Evolutionary conservation across 2,329 filamentous ascomycete species (phyloP).

Genomic region (Coniochaeta hoffmannii): DNA sequence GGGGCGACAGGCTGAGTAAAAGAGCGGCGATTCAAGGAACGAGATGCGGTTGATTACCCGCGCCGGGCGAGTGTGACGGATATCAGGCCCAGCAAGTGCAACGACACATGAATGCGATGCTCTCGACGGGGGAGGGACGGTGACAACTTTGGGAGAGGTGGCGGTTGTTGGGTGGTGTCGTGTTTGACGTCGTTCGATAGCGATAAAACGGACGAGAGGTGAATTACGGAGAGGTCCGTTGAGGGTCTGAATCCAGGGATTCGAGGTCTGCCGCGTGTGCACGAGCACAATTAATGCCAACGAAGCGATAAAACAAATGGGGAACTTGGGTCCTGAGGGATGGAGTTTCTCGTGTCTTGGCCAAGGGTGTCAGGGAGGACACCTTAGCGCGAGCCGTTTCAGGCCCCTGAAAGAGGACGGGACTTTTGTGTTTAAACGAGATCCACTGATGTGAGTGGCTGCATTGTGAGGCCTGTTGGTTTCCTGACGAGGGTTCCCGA

Average conservation of each 20-base stretch:
- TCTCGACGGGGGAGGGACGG: neutral
- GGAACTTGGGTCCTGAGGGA: neutral
- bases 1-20: neutral
- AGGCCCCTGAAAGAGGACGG: neutral
- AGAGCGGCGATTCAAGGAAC: neutral
- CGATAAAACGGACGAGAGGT: neutral
- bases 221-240: neutral
- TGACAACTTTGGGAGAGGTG: neutral
- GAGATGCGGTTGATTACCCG: neutral
- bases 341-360: neutral
- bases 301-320: slow-evolving; percentile 1
- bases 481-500: neutral
- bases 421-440: neutral
- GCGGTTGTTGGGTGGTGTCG: neutral
- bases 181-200: neutral
- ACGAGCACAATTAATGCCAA: slow-evolving; percentile 3
- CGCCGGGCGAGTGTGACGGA: slow-evolving; percentile 1
- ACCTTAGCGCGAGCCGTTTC: neutral
- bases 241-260: neutral
- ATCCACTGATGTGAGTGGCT: neutral
- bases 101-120: slow-evolving; percentile 1
- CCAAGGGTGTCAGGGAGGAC: neutral
- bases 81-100: neutral
- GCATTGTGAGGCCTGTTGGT: neutral
- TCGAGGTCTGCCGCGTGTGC: neutral